Percentiles rank a stretch among this genome's conserved stretches.
These are phyloP conservation scores for Pythium brachiatum DNA, from an alignment of 352 stramenopile species.

Conservation along the genomic window DNA sequence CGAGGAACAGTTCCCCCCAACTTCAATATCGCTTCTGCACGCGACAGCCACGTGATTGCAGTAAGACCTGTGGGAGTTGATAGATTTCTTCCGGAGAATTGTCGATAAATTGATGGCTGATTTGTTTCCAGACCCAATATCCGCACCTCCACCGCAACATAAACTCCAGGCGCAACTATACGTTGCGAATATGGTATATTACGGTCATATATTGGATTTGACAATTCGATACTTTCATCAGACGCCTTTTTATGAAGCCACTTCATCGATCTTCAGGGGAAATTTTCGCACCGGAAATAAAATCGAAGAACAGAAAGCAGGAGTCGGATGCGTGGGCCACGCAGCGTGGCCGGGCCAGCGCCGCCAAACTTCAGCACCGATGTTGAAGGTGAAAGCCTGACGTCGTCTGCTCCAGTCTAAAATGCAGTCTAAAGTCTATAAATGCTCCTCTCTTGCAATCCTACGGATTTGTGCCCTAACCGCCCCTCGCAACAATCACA, in stretches of 20 bases:
- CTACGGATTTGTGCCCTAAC: neutral
- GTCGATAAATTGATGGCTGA: slow-evolving; percentile 4
- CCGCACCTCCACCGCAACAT: neutral
- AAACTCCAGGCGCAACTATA: neutral
- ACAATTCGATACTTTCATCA: neutral
- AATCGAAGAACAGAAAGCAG: neutral
- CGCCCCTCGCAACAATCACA: neutral
- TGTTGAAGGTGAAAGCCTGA: neutral
- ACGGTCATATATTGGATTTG: neutral
- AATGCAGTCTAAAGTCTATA: neutral
- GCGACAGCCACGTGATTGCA: neutral
- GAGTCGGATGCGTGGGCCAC: neutral
- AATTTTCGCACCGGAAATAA: neutral
- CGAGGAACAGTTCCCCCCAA: neutral
- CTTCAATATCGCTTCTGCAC: neutral
- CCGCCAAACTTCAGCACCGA: neutral
- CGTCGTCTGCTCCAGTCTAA: neutral
- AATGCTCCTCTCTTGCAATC: neutral
- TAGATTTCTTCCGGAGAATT: neutral
- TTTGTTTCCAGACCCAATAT: neutral
- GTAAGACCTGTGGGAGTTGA: neutral
- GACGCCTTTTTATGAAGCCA: neutral
- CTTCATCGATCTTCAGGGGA: neutral
- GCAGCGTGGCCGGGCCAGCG: neutral
- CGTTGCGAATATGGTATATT: neutral